These are phyloP conservation scores for Metrosideros polymorpha DNA, from an alignment of 441 rosid genomes.

Conservation along the genomic window DNA sequence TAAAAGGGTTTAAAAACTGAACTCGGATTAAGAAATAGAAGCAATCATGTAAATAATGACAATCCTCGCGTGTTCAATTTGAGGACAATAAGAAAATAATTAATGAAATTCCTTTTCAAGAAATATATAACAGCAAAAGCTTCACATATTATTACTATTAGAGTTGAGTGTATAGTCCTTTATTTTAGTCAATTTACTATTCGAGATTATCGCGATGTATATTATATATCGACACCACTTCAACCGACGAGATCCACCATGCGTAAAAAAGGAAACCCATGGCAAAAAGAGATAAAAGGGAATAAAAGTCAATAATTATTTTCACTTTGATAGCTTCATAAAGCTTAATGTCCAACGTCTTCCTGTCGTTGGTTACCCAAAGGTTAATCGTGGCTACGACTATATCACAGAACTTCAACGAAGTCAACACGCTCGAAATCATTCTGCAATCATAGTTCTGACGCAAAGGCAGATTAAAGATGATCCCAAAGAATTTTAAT, in stretches of 20 bases:
- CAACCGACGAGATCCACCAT: not conserved
- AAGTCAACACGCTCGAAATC: not conserved
- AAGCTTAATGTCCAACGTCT: not conserved
- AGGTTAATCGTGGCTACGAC: not conserved
- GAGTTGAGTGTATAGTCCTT: not conserved
- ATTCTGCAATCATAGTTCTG: not conserved
- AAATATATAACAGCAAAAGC: too few species aligned
- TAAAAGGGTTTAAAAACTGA: not conserved
- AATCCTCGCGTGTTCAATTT: not conserved
- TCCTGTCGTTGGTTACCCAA: not conserved
- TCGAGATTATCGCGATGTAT: not conserved
- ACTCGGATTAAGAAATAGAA: not conserved
- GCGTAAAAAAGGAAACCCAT: not conserved
- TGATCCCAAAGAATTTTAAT: not conserved
- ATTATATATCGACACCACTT: not conserved
- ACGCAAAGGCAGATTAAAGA: not conserved
- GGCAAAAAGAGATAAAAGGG: not conserved
- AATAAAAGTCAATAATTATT: not conserved
- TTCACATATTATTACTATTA: too few species aligned
- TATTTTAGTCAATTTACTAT: not conserved
- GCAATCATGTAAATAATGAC: not conserved
- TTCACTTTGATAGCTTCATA: too few species aligned
- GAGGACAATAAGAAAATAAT: not conserved
- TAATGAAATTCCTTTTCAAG: not conserved
- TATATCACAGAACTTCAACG: not conserved